These are phyloP conservation scores for Pleurotus tuoliensis DNA, from an alignment of 768 basidiomycete genomes.

Conservation along the genomic window DNA sequence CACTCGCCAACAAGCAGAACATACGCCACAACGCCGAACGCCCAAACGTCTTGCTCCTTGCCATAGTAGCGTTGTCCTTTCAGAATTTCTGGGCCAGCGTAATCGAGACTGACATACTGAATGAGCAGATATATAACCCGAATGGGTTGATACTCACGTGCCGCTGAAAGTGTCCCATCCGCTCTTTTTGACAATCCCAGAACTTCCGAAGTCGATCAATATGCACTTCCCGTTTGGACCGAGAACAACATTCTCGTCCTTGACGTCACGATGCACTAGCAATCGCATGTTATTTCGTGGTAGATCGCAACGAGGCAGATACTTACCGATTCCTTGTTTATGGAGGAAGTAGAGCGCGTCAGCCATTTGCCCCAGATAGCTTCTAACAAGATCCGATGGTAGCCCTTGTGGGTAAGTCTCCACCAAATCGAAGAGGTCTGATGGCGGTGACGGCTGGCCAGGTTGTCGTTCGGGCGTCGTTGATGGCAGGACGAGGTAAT, in stretches of 20 bases:
- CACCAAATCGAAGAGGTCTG: constrained; percentile 93
- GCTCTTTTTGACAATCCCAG: constrained; percentile 74
- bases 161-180: constrained; percentile 94
- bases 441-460: constrained; percentile 52
- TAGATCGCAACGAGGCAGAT: neutral
- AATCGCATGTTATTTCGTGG: constrained; percentile 9
- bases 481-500: constrained; percentile 88
- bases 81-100: constrained; percentile 94
- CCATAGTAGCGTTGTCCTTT: constrained; percentile 93
- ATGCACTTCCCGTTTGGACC: constrained; percentile 80
- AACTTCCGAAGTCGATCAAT: constrained; percentile 96
- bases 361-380: constrained; percentile 89
- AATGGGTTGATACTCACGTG: constrained; percentile 56
- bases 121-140: constrained; percentile 10
- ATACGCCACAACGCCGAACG: constrained; percentile 94
- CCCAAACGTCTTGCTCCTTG: constrained; percentile 98
- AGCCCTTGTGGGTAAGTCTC: constrained; percentile 87
- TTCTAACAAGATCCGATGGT: constrained; percentile 66
- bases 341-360: constrained; percentile 91
- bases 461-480: constrained; percentile 57
- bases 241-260: constrained; percentile 93
- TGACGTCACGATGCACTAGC: constrained; percentile 92
- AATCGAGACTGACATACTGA: constrained; percentile 62
- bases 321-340: constrained; percentile 82
- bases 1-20: constrained; percentile 92